Evolutionary conservation across 306 rosid species (phyloP), one percentile per base, ranked within the genome.

Genomic region (Fragaria iinumae): DNA sequence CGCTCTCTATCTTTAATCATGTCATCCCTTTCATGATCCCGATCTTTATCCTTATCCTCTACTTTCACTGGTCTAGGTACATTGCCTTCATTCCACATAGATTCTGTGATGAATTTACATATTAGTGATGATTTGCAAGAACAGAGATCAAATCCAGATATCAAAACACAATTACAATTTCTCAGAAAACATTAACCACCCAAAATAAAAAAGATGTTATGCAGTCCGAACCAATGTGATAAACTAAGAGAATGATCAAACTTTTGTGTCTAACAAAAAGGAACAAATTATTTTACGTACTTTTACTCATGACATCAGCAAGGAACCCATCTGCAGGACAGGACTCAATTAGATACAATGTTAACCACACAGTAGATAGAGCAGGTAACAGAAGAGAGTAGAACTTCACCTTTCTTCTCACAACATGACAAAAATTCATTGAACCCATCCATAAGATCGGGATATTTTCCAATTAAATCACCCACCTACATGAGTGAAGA

Each of bases 231-330:
- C 56, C 67, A 62, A n/a, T 20, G 67, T n/a, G 76, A 80, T 50
- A 73, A 69, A 74, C 65, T 69, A 75, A 32, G 68, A 81, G 65
- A 44, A 75, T 70, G 57, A 76, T 74, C 72, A 45, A 71, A 66
- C 67, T 62, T 14, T 64, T 39, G 56, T 45, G 68, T 36, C 68
- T 27, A 79, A 77, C 65, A 76, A 80, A 76, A 48, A 68, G 80
- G 86, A 41, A 77, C 77, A 80, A 78, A 50, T 67, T 63, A 72
- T 69, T 69, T 79, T 78, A 89, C 98, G 55, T 93, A 93, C 97
- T 95, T 86, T 88, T 96, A 86, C 89, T 92, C 96, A 91, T 91
- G 87, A 96, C 98, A 69, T 93, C 98, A 80, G 97, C 96, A 83
- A 91, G 97, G 88, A 91, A 89, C 84, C 96, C 99, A 83, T 91